These are phyloP conservation scores for Hymenoscyphus scutula DNA, from an alignment of 2,329 filamentous ascomycete species.

Conservation along the genomic window DNA sequence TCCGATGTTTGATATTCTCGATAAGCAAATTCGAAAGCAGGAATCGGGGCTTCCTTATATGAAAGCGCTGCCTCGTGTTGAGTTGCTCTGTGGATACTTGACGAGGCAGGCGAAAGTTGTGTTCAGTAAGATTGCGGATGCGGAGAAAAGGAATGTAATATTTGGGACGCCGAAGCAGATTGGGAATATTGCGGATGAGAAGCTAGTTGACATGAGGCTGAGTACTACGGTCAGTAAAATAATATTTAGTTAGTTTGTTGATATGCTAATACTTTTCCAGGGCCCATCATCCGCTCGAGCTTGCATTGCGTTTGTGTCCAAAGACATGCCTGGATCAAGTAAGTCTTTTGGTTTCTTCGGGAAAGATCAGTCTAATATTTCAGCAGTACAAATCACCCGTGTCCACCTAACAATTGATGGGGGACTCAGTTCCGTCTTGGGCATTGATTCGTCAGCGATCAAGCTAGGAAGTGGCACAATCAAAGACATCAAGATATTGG, in stretches of 20 bases:
- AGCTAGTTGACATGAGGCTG: slow-evolving; percentile 32
- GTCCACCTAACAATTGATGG: slow-evolving; percentile 31
- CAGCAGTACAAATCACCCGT: slow-evolving; percentile 32
- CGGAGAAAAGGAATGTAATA: slow-evolving; percentile 65
- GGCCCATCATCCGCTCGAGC: slow-evolving; percentile 17
- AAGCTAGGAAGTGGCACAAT: slow-evolving; percentile 33
- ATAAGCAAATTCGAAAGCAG: slow-evolving; percentile 33
- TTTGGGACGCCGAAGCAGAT: slow-evolving; percentile 52
- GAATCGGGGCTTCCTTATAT: slow-evolving; percentile 38
- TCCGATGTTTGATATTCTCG: slow-evolving; percentile 48
- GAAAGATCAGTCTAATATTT: slow-evolving; percentile 8
- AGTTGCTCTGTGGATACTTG: slow-evolving; percentile 60
- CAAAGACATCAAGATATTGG: slow-evolving; percentile 35
- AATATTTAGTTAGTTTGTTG: neutral
- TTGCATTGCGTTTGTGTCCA: slow-evolving; percentile 30
- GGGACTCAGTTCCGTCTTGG: slow-evolving; percentile 32
- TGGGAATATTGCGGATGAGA: slow-evolving; percentile 19
- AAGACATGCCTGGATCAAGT: slow-evolving; percentile 25
- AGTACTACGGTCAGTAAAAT: slow-evolving; percentile 22
- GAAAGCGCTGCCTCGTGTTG: slow-evolving; percentile 58
- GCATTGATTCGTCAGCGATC: slow-evolving; percentile 24
- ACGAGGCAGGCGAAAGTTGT: slow-evolving; percentile 56
- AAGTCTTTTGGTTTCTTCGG: slow-evolving; percentile 14
- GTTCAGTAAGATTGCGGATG: slow-evolving; percentile 67
- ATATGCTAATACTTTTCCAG: slow-evolving; percentile 19